A percentile compares a stretch with the other conserved stretches of the same genome.
These are phyloP conservation scores for Mucor circinelloides DNA, from an alignment of 371 early-diverging fungal species.

Conservation along the genomic window DNA sequence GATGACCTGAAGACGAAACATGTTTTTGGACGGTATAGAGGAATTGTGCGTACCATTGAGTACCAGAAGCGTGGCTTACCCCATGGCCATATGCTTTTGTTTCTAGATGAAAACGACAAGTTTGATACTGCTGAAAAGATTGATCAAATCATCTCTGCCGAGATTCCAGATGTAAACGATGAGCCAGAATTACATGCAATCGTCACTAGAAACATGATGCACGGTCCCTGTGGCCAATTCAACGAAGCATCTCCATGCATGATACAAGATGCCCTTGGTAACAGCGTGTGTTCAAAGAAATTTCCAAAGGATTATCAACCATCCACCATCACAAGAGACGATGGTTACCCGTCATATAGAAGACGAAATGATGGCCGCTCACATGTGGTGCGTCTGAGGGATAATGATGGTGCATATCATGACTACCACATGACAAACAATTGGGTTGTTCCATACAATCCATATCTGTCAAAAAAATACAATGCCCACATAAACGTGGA, in stretches of 20 bases:
- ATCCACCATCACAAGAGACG: not conserved
- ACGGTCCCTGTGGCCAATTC: conserved; percentile 9
- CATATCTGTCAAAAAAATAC: conserved; percentile 36
- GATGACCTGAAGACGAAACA: not conserved
- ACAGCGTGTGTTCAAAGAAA: not conserved
- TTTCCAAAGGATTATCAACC: conserved; percentile 4
- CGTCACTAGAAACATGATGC: not conserved
- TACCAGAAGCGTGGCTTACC: conserved; percentile 14
- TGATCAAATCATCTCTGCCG: not conserved
- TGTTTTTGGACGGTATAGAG: conserved; percentile 1
- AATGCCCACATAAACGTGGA: conserved; percentile 47
- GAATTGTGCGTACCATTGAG: not conserved
- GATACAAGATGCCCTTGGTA: not conserved
- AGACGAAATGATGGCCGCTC: not conserved
- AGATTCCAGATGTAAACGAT: not conserved
- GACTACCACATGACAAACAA: conserved; percentile 22
- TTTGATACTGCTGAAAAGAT: not conserved
- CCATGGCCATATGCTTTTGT: not conserved
- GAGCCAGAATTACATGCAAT: not conserved
- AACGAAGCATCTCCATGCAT: conserved; percentile 10
- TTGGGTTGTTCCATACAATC: conserved; percentile 40
- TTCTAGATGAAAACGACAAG: not conserved
- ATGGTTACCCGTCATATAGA: conserved; percentile 2
- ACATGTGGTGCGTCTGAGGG: not conserved
- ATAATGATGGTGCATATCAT: not conserved